phyloP scores from a whole-genome alignment of 2,329 filamentous ascomycete genomes.

The Fusarium protoensiforme region DNA sequence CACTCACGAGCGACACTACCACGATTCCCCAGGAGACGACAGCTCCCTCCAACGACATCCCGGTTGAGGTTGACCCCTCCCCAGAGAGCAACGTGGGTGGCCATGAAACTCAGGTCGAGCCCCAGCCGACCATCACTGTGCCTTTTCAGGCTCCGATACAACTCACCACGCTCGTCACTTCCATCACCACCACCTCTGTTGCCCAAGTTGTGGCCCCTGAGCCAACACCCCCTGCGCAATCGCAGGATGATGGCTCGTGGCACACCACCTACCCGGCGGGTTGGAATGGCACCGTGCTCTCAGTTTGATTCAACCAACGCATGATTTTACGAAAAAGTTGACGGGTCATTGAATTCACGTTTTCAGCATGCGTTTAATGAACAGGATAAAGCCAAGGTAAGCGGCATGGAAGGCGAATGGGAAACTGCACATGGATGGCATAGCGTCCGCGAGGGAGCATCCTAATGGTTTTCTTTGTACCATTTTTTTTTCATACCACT shows the following conservation, averaged over 20 bases:
- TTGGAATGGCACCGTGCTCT: slow-evolving; percentile 53
- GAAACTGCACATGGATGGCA: slow-evolving; percentile 16
- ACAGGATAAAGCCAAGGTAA: background rate
- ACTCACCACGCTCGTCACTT: slow-evolving; percentile 27
- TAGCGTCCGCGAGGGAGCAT: slow-evolving; percentile 3
- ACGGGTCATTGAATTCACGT: background rate
- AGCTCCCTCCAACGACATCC: slow-evolving; percentile 4
- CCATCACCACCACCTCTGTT: slow-evolving; percentile 21
- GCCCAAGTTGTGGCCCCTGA: background rate
- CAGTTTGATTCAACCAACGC: slow-evolving; percentile 5
- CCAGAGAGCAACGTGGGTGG: slow-evolving; percentile 13
- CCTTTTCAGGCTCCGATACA: slow-evolving; percentile 12
- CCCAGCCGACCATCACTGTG: slow-evolving; percentile 9
- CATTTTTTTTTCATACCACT: slow-evolving; percentile 6
- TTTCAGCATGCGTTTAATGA: background rate
- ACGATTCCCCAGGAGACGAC: slow-evolving; percentile 2
- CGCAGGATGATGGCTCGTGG: slow-evolving; percentile 58
- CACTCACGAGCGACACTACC: slow-evolving; percentile 9
- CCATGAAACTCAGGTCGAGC: slow-evolving; percentile 4
- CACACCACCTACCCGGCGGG: slow-evolving; percentile 57
- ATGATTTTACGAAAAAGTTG: slow-evolving; percentile 17
- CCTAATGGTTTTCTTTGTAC: slow-evolving; percentile 17
- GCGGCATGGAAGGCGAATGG: slow-evolving; percentile 15
- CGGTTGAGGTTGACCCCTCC: slow-evolving; percentile 2
- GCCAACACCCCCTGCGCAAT: slow-evolving; percentile 38